These are phyloP conservation scores for Lotus japonicus DNA, from an alignment of 306 rosid species.

Conservation along the genomic window DNA sequence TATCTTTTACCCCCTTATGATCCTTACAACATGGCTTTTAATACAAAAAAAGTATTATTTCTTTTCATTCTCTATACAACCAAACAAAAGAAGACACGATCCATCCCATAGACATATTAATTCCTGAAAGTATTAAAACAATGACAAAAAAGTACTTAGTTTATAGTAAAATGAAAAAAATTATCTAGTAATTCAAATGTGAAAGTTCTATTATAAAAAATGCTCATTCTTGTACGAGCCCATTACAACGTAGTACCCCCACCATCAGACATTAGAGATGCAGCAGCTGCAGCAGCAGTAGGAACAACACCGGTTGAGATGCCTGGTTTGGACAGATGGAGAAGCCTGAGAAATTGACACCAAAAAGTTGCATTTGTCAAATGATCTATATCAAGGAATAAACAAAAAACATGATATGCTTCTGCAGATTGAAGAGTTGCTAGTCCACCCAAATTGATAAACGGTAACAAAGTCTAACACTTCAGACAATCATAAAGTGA, in stretches of 20 bases:
- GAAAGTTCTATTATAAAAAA: too few species aligned
- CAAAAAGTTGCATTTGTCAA: not conserved
- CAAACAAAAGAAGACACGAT: too few species aligned
- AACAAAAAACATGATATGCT: slow-evolving; percentile 1
- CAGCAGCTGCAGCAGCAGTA: slow-evolving; percentile 97
- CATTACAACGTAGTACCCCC: slow-evolving; percentile 64
- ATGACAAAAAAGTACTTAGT: too few species aligned
- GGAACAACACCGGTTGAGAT: slow-evolving; percentile 92
- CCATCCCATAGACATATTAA: too few species aligned
- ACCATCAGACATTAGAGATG: slow-evolving; percentile 87
- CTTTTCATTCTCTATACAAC: too few species aligned
- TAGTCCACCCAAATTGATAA: not conserved
- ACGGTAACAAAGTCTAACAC: not conserved
- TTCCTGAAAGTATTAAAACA: too few species aligned
- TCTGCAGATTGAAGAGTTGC: not conserved
- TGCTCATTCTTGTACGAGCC: not conserved
- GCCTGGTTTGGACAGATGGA: slow-evolving; percentile 90
- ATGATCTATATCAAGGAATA: not conserved
- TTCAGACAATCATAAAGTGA: not conserved
- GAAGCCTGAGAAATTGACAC: slow-evolving; percentile 64
- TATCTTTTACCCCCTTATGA: too few species aligned
- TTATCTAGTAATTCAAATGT: too few species aligned
- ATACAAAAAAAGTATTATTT: too few species aligned
- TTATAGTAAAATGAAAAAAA: too few species aligned
- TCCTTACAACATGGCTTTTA: too few species aligned